Base-by-base conservation (phyloP, 768 basidiomycete genomes). In the Cystofilobasidium capitatum region DNA sequence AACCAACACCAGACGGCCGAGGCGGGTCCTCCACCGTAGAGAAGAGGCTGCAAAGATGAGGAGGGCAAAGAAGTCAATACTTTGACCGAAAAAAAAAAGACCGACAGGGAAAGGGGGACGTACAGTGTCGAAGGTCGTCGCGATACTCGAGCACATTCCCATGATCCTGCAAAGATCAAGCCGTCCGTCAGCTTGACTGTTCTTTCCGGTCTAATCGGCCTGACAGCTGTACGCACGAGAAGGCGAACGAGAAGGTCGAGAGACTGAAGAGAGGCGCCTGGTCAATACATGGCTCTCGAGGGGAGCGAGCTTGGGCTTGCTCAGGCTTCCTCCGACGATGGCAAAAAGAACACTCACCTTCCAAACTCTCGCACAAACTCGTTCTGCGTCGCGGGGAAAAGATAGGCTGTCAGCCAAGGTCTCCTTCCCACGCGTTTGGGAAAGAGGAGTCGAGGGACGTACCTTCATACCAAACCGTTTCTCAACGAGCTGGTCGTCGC, bases 141-240 rank as follows among this genome's bases (percentile, higher is more conserved):
- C 84, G 51, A 89, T 82, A 73, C 84, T 85, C 0, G 86, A 87
- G 77, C 86, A 87, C 55, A 89, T 78, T 45, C 87, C 87, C 87
- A 88, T 87, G 71, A 88, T 88, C 73, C 85, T 86, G 79, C n/a
- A n/a, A n/a, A n/a, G n/a, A n/a, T n/a, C n/a, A n/a, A n/a, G n/a
- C n/a, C n/a, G n/a, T n/a, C n/a, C n/a, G n/a, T n/a, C n/a, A n/a
- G n/a, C n/a, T n/a, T n/a, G n/a, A n/a, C n/a, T n/a, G n/a, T n/a
- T n/a, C n/a, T n/a, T n/a, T n/a, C n/a, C n/a, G n/a, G 22, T 14
- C 24, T 12, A 24, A 13, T 24, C 33, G 20, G 24, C 45, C 6
- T 3, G 59, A 24, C 33, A 20, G 57, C 13, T 9, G 40, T 10
- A 42, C 40, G 10, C 40, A 42, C 26, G 47, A 66, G 35, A 61